Evolutionary conservation across 768 basidiomycete genomes (phyloP).

Genomic region (Hortiboletus campestris): DNA sequence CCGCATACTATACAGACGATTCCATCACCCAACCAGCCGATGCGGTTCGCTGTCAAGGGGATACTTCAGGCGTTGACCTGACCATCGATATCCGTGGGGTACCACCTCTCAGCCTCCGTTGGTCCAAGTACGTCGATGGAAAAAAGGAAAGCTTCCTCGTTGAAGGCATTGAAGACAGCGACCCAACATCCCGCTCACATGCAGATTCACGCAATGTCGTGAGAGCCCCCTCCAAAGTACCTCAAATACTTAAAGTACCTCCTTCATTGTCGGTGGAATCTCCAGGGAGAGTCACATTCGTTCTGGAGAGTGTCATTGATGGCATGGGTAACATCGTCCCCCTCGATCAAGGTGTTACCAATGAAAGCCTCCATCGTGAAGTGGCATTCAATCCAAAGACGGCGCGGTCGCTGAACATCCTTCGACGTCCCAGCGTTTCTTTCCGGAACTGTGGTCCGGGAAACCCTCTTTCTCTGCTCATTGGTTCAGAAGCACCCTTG

Average conservation of each 20-base stretch:
- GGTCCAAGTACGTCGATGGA: conserved; percentile 69
- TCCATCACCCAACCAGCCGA: conserved; percentile 35
- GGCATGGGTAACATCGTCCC: conserved; percentile 73
- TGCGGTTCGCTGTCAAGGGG: conserved; percentile 67
- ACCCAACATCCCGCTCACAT: conserved; percentile 31
- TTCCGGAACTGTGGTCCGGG: conserved; percentile 77
- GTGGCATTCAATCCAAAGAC: conserved; percentile 42
- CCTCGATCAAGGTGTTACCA: conserved; percentile 36
- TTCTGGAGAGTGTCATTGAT: conserved; percentile 81
- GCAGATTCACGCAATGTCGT: conserved; percentile 24
- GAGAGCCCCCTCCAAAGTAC: conserved; percentile 28
- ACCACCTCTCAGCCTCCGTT: conserved; percentile 73
- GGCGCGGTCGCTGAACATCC: conserved; percentile 62
- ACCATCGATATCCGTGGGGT: conserved; percentile 69
- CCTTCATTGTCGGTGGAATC: conserved; percentile 60
- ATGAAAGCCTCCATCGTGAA: conserved; percentile 20
- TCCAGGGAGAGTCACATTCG: conserved; percentile 68
- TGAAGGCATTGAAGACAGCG: conserved; percentile 75
- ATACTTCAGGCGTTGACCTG: conserved; percentile 53
- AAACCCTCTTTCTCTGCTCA: conserved; percentile 64
- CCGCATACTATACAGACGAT: conserved; percentile 56
- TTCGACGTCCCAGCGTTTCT: conserved; percentile 67
- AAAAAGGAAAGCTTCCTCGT: conserved; percentile 71
- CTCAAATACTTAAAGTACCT: conserved; percentile 66
- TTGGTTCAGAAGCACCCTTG: conserved; percentile 63